Percentiles rank a stretch among this genome's conserved stretches.
Conservation (phyloP, 768 basidiomycete species). For the Agaricus blazei region DNA sequence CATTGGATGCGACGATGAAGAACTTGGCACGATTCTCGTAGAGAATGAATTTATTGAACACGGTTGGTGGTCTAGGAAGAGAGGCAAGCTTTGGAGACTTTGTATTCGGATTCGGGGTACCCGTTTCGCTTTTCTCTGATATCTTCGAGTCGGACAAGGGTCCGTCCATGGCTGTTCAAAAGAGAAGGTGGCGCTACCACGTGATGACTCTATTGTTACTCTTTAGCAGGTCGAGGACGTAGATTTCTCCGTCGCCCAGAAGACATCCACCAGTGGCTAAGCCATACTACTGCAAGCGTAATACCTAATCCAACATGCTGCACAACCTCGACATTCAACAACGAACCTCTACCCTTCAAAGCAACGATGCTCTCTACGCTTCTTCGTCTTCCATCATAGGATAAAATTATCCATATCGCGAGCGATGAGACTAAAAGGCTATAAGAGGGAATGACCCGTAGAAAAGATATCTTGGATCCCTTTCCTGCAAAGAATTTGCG, state of each 20-base stretch:
- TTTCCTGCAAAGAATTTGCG: slow-evolving; percentile 37
- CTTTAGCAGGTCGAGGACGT: background rate
- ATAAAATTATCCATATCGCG: background rate
- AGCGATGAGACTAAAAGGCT: background rate
- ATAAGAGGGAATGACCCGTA: slow-evolving; percentile 2
- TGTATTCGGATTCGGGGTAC: background rate
- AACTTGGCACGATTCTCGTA: slow-evolving; percentile 92
- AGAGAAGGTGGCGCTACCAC: background rate
- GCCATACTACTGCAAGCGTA: slow-evolving; percentile 11
- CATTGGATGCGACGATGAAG: slow-evolving; percentile 89
- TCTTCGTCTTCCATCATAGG: background rate
- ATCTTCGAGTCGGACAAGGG: slow-evolving; percentile 5
- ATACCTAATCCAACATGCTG: slow-evolving; percentile 10
- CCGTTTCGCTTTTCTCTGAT: slow-evolving; percentile 7
- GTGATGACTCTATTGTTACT: background rate
- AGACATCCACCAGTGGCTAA: slow-evolving; percentile 13
- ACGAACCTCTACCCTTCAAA: background rate
- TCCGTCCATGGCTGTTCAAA: background rate
- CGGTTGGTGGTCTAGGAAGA: slow-evolving; percentile 13
- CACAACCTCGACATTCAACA: slow-evolving; percentile 4
- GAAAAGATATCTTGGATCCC: background rate
- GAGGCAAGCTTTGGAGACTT: background rate
- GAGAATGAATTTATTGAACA: slow-evolving; percentile 82
- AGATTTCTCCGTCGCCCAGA: slow-evolving; percentile 1
- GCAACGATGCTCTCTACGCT: background rate